Base-by-base conservation (phyloP, 495 filamentous ascomycete species). In the Geoglossum glabrum region DNA sequence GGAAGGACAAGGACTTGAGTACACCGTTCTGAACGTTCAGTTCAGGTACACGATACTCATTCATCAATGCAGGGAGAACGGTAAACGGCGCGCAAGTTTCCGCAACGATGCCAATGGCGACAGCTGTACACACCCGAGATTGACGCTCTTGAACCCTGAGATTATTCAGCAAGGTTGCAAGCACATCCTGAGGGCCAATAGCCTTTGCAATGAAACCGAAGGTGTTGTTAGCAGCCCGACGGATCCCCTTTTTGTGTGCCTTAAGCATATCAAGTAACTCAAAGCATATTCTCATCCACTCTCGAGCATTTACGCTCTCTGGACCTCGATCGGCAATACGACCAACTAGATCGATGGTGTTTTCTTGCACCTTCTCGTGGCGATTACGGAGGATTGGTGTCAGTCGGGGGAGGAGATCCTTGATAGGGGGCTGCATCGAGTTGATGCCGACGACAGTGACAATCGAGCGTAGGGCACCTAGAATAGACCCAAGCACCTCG, bases 231-330 rank as follows among this genome's bases (percentile, higher is more conserved):
- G 93, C 93, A 13, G 93, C 93, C 70, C 93, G 83, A 59, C 93
- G 86, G 64, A 99, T 99, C 57, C 93, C 90, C 76, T 96, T 96
- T 72, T 98, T 98, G 72, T 98, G 92, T 1, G 93, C 93, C 71
- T 99, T 99, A 60, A 99, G 79, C 92, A 99, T 97, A 72, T 99
- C 93, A 38, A 97, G 79, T 51, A 99, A 75, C 74, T 99, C 93
- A 68, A 97, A 99, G 72, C 93, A 97, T 68, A 99, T 99, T 64
- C 93, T 80, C 93, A 99, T 97, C 93, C 93, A 97, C 69, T 99
- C 93, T 66, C 92, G 81, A 17, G 93, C 90, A 65, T 93, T 94
- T 64, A 99, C 93, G 55, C 81, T 86, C 66, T 97, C 90, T 9
- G 93, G 87, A 13, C 92, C 93, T 62, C 93, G 85, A 68, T 99